Evolutionary conservation across 768 basidiomycete genomes (phyloP).

Genomic region (Boletus sensibilis): DNA sequence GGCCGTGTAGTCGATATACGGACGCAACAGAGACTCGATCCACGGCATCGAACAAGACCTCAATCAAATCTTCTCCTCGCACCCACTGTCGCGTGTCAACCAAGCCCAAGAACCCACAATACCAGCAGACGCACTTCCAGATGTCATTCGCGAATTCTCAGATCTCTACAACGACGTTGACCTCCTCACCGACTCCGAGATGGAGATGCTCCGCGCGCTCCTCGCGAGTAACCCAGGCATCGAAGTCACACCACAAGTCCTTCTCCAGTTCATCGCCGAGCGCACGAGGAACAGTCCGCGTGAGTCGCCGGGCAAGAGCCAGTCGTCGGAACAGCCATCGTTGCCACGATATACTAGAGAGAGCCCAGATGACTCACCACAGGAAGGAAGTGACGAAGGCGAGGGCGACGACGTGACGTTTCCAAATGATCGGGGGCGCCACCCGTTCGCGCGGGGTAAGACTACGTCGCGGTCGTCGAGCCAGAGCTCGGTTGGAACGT

Average conservation of each 20-base stretch:
- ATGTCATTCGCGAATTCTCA: constrained; percentile 65
- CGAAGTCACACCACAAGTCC: constrained; percentile 64
- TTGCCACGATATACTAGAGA: constrained; percentile 17
- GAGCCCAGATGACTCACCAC: constrained; percentile 36
- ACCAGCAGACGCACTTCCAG: constrained; percentile 68
- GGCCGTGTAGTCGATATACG: constrained; percentile 36
- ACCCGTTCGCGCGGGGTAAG: constrained; percentile 21
- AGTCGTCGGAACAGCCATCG: constrained; percentile 8
- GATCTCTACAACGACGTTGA: constrained; percentile 57
- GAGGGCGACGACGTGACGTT: constrained; percentile 36
- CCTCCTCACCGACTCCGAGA: constrained; percentile 65
- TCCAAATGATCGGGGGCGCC: constrained; percentile 41
- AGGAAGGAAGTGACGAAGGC: constrained; percentile 35
- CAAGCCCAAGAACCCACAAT: constrained; percentile 62
- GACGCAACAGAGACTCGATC: constrained; percentile 68
- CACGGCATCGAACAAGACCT: constrained; percentile 70
- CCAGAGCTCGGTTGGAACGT: constrained; percentile 48
- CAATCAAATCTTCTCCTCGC: constrained; percentile 61
- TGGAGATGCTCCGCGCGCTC: constrained; percentile 55
- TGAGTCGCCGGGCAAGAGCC: constrained; percentile 25
- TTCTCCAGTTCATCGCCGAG: constrained; percentile 64
- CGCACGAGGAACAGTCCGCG: constrained; percentile 45
- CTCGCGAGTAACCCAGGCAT: constrained; percentile 60
- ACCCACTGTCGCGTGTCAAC: constrained; percentile 58
- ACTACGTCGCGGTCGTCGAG: constrained; percentile 56